phyloP scores from a whole-genome alignment of 495 filamentous ascomycete genomes.

The Penicillium cosmopolitanum region DNA sequence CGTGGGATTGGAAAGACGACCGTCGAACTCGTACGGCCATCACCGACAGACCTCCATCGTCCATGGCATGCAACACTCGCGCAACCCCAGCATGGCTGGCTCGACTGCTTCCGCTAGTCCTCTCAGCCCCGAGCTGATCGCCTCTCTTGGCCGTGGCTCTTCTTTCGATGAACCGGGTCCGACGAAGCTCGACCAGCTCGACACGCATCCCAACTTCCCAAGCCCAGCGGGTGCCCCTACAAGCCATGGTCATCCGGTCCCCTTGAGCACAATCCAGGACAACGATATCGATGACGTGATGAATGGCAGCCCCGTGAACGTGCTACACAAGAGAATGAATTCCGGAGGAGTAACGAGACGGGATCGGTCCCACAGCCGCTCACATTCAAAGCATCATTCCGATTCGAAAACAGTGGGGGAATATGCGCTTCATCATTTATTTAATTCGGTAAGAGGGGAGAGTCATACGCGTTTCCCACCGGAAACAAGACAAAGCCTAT shows the following conservation, averaged over 20 bases:
- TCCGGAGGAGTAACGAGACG: slow-evolving; percentile 66
- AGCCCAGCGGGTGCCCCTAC: slow-evolving; percentile 27
- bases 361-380: slow-evolving; percentile 77
- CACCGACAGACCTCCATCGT: slow-evolving; percentile 94
- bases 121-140: slow-evolving; percentile 81
- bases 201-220: slow-evolving; percentile 32
- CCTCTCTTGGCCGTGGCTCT: slow-evolving; percentile 57
- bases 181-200: slow-evolving; percentile 37
- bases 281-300: slow-evolving; percentile 33
- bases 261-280: slow-evolving; percentile 48
- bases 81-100: slow-evolving; percentile 75
- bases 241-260: slow-evolving; percentile 31
- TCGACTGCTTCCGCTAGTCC: slow-evolving; percentile 71
- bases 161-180: slow-evolving; percentile 29
- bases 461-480: background rate
- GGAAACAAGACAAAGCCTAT: background rate
- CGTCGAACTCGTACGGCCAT: slow-evolving; percentile 78
- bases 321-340: slow-evolving; percentile 43
- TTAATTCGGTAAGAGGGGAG: slow-evolving; percentile 71
- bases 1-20: slow-evolving; percentile 66
- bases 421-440: slow-evolving; percentile 94
- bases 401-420: slow-evolving; percentile 91
- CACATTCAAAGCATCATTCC: slow-evolving; percentile 76
- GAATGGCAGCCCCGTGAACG: slow-evolving; percentile 29
- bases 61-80: slow-evolving; percentile 90